Evolutionary conservation across 2,329 filamentous ascomycete species (phyloP), one percentile per base, ranked within the genome.

Genomic region (Phyllosticta citriasiana): DNA sequence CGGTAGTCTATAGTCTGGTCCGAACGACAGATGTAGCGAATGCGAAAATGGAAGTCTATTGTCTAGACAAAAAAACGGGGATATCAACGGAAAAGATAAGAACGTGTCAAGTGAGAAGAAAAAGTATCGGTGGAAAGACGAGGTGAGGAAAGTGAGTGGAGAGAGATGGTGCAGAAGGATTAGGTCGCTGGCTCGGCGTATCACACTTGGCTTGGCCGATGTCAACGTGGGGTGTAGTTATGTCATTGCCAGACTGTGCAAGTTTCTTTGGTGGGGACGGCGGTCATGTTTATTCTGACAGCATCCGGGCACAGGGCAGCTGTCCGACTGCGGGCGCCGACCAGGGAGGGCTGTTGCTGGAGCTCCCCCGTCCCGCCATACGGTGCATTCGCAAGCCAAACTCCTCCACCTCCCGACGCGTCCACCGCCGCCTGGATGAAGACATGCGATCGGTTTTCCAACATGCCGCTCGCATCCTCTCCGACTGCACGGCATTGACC

Each of bases 391-490:
- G 14, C 40, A 47, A 16, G 16, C 3, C 16, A 16, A 47, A 47
- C 40, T n/a, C 12, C 40, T n/a, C 14, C 16, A 47, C 3, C 40
- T 47, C 40, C 14, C 40, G 40, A 47, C 14, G 14, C 16, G 14
- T n/a, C n/a, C n/a, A 47, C 40, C 40, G 40, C 40, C 40, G 40
- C 40, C 14, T 47, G 40, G 52, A 53, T 53, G 66, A 59, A 57
- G 61, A 62, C 64, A 75, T 75, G 73, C 71, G 70, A 70, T 71
- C 71, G 65, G 67, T 74, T 71, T 69, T 75, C 67, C 72, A 73
- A 67, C 67, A 73, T 73, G 73, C 71, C 68, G 72, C 72, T 62
- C 71, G 72, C 65, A 69, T 67, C 56, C 62, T 72, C 57, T 60
- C 63, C 50, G 65, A 66, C 64, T 63, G 66, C 65, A 63, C 65